Percentiles rank a stretch among this genome's conserved stretches.
Conservation (phyloP, 2,329 filamentous ascomycete species). For the Calonectria naviculata region DNA sequence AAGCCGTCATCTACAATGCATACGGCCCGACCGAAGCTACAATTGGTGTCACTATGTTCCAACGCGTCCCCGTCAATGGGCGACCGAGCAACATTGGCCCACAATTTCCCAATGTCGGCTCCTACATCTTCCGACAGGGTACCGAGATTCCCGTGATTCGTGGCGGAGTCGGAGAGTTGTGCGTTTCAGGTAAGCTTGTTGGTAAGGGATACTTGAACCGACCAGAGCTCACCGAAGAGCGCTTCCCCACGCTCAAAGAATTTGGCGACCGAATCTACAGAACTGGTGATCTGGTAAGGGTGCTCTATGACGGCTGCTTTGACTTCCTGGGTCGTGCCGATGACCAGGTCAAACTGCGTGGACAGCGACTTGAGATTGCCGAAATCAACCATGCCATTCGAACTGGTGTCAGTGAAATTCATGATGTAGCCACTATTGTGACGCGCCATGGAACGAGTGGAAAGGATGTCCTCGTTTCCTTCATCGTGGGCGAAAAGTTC, state of each 20-base stretch:
- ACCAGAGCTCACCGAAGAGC: slow-evolving; percentile 78
- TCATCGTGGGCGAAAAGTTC: slow-evolving; percentile 58
- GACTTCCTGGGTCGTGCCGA: slow-evolving; percentile 90
- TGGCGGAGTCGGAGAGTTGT: slow-evolving; percentile 88
- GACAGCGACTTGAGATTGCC: slow-evolving; percentile 88
- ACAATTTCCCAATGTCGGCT: slow-evolving; percentile 89
- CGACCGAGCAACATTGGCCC: slow-evolving; percentile 89
- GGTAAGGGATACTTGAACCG: slow-evolving; percentile 90
- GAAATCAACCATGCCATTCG: slow-evolving; percentile 91
- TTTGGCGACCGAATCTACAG: slow-evolving; percentile 78
- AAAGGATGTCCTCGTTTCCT: slow-evolving; percentile 87
- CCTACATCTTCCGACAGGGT: slow-evolving; percentile 78
- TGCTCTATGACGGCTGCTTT: slow-evolving; percentile 84
- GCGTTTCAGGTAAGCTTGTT: slow-evolving; percentile 86
- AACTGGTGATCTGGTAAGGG: slow-evolving; percentile 87
- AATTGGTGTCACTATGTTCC: slow-evolving; percentile 91
- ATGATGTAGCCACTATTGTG: slow-evolving; percentile 82
- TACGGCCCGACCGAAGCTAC: slow-evolving; percentile 94
- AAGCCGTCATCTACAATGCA: slow-evolving; percentile 88
- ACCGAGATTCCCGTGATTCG: slow-evolving; percentile 78
- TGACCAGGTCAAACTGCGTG: slow-evolving; percentile 91
- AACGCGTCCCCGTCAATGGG: slow-evolving; percentile 80
- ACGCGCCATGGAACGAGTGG: slow-evolving; percentile 74
- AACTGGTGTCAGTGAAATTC: slow-evolving; percentile 64
- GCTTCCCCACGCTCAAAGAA: slow-evolving; percentile 74